Evolutionary conservation across 1,284 basidiomycete species (phyloP), one percentile per base, ranked within the genome.

Genomic region (Sporisorium reilianum): DNA sequence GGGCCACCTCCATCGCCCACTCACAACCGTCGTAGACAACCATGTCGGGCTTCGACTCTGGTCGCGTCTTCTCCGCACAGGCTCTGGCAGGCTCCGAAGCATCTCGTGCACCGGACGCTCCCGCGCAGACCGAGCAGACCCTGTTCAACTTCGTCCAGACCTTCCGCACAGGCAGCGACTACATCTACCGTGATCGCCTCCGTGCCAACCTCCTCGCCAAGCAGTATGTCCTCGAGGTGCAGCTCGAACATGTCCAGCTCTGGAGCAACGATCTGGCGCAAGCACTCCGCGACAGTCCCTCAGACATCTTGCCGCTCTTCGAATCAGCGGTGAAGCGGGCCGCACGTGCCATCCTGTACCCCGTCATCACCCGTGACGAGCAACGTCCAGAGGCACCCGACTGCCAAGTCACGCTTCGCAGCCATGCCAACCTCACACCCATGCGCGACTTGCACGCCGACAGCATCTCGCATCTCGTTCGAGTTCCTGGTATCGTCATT

Each of bases 401-500:
- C 80, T 89, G 98, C 53, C 97, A 99, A 85, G 89, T 98, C 57
- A 94, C 92, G 26, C 88, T 99, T 40, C 91, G 90, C 80, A 95
- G 93, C 20, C 92, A 92, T 10, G 80, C 80, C 45, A 97, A 97
- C 86, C 89, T 99, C 86, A 90, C 93, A 68, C 93, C 94, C 82
- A 98, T 99, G 86, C 91, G 97, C 52, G 93, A 97, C 58, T 55
- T 71, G 7, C 83, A 89, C 66, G 96, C 97, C 5, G 90, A 95
- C 78, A 95, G 92, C 28, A 93, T 98, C 88, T 95, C 95, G 80
- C 95, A 93, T 80, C 91, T 99, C 44, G 96, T 99, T 36, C 92
- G 97, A 69, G 90, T 99, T 44, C 97, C 97, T 1, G 97, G 97
- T 34, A 99, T 99, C 80, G 95, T 99, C 83, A 97, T 99, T 84